These are phyloP conservation scores for Gnomoniopsis smithogilvyi DNA, from an alignment of 2,329 filamentous ascomycete genomes.

Conservation along the genomic window DNA sequence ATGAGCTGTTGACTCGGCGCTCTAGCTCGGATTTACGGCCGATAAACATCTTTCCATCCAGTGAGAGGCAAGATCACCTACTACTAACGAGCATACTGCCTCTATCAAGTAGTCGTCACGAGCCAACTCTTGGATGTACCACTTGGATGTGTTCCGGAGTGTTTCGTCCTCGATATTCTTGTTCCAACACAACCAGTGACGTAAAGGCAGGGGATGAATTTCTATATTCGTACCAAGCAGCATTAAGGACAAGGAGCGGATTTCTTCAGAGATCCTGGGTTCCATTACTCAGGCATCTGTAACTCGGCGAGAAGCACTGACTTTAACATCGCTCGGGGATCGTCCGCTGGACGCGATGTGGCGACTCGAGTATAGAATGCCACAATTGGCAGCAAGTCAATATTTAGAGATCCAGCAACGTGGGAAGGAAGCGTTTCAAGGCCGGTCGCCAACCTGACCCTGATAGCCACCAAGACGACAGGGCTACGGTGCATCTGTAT, in stretches of 20 bases:
- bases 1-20: slow-evolving; percentile 9
- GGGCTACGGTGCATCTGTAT: background rate
- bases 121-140: background rate
- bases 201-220: background rate
- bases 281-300: slow-evolving; percentile 8
- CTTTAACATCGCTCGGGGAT: slow-evolving; percentile 8
- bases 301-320: slow-evolving; percentile 5
- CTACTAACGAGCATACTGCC: background rate
- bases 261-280: slow-evolving; percentile 2
- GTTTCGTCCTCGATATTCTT: background rate
- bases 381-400: background rate
- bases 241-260: slow-evolving; percentile 3
- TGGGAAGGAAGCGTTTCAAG: background rate
- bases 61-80: slow-evolving; percentile 2
- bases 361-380: slow-evolving; percentile 4
- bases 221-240: background rate
- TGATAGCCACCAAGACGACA: background rate
- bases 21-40: slow-evolving; percentile 6
- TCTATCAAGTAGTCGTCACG: background rate
- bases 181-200: slow-evolving; percentile 2
- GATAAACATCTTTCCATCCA: background rate
- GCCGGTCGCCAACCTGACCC: background rate
- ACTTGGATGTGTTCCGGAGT: background rate
- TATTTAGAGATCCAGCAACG: background rate
- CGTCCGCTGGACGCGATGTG: slow-evolving; percentile 12